A percentile compares a stretch with the other conserved stretches of the same genome.
Evolutionary conservation across 75 land plant genomes (phyloP).

Genomic region (Pinus tabuliformis): DNA sequence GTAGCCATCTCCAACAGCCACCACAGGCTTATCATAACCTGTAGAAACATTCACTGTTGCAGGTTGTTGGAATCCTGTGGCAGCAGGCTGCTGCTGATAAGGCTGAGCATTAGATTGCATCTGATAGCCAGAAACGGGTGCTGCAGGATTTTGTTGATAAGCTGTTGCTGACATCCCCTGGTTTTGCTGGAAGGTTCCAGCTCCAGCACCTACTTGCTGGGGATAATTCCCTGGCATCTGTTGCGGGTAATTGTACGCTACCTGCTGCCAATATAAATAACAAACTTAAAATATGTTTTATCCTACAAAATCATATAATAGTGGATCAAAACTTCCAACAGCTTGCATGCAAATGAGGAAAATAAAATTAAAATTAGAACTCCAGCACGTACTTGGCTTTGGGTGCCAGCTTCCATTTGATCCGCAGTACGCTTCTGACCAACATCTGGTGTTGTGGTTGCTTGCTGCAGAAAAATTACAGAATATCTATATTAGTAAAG

Average conservation of each 20-base stretch:
- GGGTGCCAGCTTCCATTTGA: conserved; percentile 1
- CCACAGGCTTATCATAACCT: conserved; percentile 6
- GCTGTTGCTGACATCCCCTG: not conserved
- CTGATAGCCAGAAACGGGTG: conserved; percentile 5
- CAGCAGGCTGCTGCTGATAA: not conserved
- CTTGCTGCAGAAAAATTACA: not conserved
- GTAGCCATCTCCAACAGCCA: conserved; percentile 6
- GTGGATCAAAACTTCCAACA: not conserved
- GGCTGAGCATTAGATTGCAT: conserved; percentile 7
- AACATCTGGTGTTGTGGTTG: not conserved
- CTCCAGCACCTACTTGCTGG: conserved; percentile 6
- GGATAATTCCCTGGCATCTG: not conserved
- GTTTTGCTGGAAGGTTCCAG: not conserved
- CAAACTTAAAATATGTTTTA: not conserved
- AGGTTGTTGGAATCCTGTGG: conserved; percentile 10
- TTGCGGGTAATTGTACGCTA: conserved; percentile 6
- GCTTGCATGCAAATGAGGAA: too few species aligned
- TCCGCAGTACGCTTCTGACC: conserved; percentile 10
- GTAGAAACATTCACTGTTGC: not conserved
- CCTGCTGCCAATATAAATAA: not conserved
- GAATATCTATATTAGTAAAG: too few species aligned
- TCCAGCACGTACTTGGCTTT: not conserved
- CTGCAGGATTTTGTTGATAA: conserved; percentile 7
- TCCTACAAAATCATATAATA: not conserved
- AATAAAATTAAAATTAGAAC: not conserved